phyloP scores from a whole-genome alignment of 108 stramenopile species.

The Licmophora abbreviata region DNA sequence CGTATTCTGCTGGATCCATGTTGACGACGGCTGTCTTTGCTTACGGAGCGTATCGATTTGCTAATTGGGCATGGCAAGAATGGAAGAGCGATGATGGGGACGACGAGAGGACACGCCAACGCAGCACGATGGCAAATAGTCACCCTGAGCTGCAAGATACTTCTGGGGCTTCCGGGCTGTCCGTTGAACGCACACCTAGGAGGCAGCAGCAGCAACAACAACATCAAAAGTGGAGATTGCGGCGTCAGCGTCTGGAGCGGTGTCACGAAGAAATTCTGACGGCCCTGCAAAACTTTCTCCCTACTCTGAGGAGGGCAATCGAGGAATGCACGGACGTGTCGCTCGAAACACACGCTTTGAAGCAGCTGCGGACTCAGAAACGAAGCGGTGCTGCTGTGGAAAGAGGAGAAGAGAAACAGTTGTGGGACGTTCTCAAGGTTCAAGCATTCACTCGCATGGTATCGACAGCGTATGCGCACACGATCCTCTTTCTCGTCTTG shows the following conservation, averaged over 20 bases:
- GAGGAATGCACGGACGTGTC: conserved; percentile 1
- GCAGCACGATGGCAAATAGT: not conserved
- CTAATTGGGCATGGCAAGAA: conserved; percentile 4
- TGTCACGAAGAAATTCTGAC: conserved; percentile 3
- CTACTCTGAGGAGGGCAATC: conserved; percentile 1
- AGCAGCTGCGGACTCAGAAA: conserved; percentile 9
- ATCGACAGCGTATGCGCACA: conserved; percentile 37
- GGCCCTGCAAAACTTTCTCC: conserved; percentile 3
- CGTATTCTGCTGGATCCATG: not conserved
- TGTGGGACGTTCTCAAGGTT: conserved; percentile 30
- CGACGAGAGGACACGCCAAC: conserved; percentile 1
- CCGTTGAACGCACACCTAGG: not conserved
- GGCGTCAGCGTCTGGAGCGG: conserved; percentile 2
- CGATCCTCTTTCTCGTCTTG: conserved; percentile 32
- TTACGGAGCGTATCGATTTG: conserved; percentile 8
- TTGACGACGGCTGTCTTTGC: conserved; percentile 3
- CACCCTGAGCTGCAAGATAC: not conserved
- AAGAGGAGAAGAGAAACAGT: conserved; percentile 1
- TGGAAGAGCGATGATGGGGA: not conserved
- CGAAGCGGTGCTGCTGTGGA: not conserved
- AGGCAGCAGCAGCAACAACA: not conserved
- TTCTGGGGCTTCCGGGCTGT: not conserved
- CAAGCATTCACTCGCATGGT: conserved; percentile 32
- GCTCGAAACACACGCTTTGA: conserved; percentile 6
- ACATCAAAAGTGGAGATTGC: conserved; percentile 1